A percentile compares a stretch with the other conserved stretches of the same genome.
These are phyloP conservation scores for Alternaria consortialis DNA, from an alignment of 2,329 filamentous ascomycete genomes.

Conservation along the genomic window DNA sequence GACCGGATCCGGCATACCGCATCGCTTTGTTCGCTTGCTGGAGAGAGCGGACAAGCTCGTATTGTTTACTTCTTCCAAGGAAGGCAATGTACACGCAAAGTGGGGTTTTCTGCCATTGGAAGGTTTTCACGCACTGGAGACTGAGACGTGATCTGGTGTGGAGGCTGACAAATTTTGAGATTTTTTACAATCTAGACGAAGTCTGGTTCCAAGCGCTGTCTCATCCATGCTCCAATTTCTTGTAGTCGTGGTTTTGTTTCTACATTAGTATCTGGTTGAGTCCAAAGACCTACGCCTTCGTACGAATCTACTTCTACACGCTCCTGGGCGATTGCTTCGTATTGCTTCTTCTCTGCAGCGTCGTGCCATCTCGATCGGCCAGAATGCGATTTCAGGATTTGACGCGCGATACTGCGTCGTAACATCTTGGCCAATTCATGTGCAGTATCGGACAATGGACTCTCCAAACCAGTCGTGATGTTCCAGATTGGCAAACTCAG, in stretches of 20 bases:
- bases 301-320: slow-evolving; percentile 27
- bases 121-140: too few relatives aligned
- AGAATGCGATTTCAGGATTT: slow-evolving; percentile 35
- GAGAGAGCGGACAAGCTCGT: rapidly evolving
- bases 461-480: slow-evolving; percentile 51
- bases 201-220: slow-evolving; percentile 23
- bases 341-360: slow-evolving; percentile 37
- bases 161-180: not conserved
- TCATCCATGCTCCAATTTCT: slow-evolving; percentile 41
- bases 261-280: slow-evolving; percentile 14
- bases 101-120: not conserved
- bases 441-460: slow-evolving; percentile 52
- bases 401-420: slow-evolving; percentile 51
- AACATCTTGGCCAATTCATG: slow-evolving; percentile 53
- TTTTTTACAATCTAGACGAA: not conserved
- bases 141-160: not conserved
- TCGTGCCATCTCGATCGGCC: slow-evolving; percentile 38
- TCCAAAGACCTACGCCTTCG: slow-evolving; percentile 40
- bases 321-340: slow-evolving; percentile 36
- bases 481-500: slow-evolving; percentile 54
- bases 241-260: slow-evolving; percentile 25
- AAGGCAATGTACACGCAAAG: not conserved
- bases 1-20: not conserved
- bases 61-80: not conserved
- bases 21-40: not conserved